phyloP scores from a whole-genome alignment of 106 monocot genomes.

The Dioscorea dumetorum region DNA sequence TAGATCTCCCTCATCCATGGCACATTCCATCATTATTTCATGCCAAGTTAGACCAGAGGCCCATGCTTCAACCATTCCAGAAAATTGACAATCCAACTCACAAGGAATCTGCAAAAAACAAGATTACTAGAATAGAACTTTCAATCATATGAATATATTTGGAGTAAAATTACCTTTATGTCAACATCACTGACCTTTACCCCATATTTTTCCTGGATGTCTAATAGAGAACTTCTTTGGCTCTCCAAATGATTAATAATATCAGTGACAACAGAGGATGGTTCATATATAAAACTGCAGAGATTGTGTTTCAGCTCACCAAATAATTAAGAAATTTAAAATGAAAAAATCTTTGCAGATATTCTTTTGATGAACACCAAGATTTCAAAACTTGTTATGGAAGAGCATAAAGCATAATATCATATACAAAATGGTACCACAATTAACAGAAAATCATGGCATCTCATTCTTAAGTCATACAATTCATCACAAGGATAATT shows the following conservation, averaged over 20 bases:
- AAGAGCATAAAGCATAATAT: too few relatives aligned
- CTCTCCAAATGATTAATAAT: conserved; percentile 61
- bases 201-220: conserved; percentile 75
- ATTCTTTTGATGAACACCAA: too few relatives aligned
- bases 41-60: conserved; percentile 82
- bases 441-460: too few relatives aligned
- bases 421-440: too few relatives aligned
- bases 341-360: too few relatives aligned
- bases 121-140: background rate
- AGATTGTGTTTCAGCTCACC: background rate
- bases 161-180: too few relatives aligned
- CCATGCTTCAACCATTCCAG: conserved; percentile 99
- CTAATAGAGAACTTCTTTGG: conserved; percentile 53
- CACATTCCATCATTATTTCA: conserved; percentile 95
- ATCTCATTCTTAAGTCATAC: too few relatives aligned
- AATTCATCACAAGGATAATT: too few relatives aligned
- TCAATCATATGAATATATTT: too few relatives aligned
- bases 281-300: conserved; percentile 81
- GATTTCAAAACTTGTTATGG: too few relatives aligned
- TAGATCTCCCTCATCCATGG: conserved; percentile 87
- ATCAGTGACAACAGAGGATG: conserved; percentile 44
- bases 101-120: conserved; percentile 64
- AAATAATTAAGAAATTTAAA: too few relatives aligned
- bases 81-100: conserved; percentile 75
- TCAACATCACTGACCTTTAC: conserved; percentile 49